phyloP scores from a whole-genome alignment of 2,329 filamentous ascomycete species.

The Camillea tinctor region DNA sequence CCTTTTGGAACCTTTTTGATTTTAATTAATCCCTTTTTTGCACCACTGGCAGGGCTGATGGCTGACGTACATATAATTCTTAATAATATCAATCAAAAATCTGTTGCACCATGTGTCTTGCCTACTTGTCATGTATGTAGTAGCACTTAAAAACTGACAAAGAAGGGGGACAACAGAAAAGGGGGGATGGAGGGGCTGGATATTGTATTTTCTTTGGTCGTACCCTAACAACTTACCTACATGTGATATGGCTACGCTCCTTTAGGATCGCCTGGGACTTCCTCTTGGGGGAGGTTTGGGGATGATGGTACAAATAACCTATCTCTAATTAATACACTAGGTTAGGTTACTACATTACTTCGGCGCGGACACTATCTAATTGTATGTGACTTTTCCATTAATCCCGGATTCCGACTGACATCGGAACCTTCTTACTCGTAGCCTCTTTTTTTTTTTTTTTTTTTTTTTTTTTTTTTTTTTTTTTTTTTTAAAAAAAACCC shows the following conservation, averaged over 20 bases:
- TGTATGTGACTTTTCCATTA: not conserved
- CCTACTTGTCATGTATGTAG: not conserved
- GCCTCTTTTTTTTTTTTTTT: not conserved
- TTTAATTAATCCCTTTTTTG: not conserved
- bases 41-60: not conserved
- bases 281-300: not conserved
- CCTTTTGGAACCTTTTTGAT: not conserved
- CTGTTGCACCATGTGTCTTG: not conserved
- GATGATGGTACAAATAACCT: not conserved
- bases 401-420: not conserved
- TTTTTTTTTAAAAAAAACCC: too few species aligned
- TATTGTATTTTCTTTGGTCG: conserved; percentile 1
- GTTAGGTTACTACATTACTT: too few species aligned
- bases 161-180: not conserved
- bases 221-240: not conserved
- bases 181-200: not conserved
- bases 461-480: too few species aligned
- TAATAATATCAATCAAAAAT: too few species aligned
- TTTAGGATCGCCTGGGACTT: conserved; percentile 1
- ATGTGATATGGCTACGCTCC: not conserved
- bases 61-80: not conserved
- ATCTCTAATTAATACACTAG: not conserved
- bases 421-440: not conserved
- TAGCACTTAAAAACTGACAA: not conserved
- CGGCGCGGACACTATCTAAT: not conserved